A percentile compares a stretch with the other conserved stretches of the same genome.
phyloP scores from a whole-genome alignment of 768 basidiomycete genomes.

The Grammothele lineata region DNA sequence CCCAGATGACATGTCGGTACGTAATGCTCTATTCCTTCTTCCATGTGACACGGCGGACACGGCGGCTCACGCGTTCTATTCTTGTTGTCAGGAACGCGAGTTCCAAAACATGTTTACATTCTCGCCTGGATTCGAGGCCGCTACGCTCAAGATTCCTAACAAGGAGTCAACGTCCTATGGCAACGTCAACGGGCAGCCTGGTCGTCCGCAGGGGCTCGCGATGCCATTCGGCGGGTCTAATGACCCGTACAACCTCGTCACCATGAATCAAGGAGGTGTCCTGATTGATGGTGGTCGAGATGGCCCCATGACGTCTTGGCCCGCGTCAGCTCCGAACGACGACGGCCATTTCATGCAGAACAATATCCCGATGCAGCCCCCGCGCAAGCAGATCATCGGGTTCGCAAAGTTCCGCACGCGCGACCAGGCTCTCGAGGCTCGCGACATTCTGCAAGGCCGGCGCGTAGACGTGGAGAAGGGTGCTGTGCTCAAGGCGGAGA shows the following conservation, averaged over 20 bases:
- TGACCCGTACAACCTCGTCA: conserved; percentile 82
- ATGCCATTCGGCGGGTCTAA: conserved; percentile 47
- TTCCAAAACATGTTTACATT: conserved; percentile 99
- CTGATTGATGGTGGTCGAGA: conserved; percentile 78
- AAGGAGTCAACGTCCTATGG: conserved; percentile 82
- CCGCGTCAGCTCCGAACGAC: conserved; percentile 33
- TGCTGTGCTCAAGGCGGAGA: conserved; percentile 92
- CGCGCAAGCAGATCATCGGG: conserved; percentile 93
- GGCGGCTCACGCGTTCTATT: conserved; percentile 7
- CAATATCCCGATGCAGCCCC: conserved; percentile 25
- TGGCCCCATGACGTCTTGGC: conserved; percentile 69
- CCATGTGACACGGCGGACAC: conserved; percentile 14
- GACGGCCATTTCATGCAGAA: conserved; percentile 32
- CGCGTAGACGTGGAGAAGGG: conserved; percentile 93
- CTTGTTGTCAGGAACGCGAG: conserved; percentile 78
- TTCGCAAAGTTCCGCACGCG: conserved; percentile 94
- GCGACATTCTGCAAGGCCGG: conserved; percentile 84
- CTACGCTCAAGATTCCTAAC: conserved; percentile 95
- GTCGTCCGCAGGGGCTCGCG: conserved; percentile 15
- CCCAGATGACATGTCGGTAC: conserved; percentile 96
- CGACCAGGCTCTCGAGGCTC: conserved; percentile 80
- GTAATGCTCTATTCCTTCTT: conserved; percentile 8
- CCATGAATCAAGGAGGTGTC: conserved; percentile 77
- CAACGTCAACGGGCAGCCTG: conserved; percentile 20
- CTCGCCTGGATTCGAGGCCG: conserved; percentile 92